phyloP scores from a whole-genome alignment of 345 rosid genomes.

The Gossypium mustelinum region DNA sequence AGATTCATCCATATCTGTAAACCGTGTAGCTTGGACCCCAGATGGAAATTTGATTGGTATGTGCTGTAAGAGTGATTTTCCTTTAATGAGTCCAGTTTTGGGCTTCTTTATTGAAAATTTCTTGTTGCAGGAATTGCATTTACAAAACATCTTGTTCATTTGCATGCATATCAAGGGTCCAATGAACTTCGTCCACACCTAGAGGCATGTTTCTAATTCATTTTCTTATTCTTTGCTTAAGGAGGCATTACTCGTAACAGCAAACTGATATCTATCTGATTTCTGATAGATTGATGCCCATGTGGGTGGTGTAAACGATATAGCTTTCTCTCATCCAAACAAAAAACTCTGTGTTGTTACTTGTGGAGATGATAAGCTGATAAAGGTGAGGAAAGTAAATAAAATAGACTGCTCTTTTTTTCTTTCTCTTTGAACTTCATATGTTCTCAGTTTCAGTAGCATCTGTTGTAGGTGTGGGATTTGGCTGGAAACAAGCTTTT shows the following conservation, averaged over 20 bases:
- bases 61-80: slow-evolving; percentile 12
- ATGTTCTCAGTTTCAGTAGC: not conserved
- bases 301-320: slow-evolving; percentile 39
- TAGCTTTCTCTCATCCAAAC: slow-evolving; percentile 82
- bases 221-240: not conserved
- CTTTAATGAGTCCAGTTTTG: slow-evolving; percentile 21
- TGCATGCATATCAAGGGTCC: slow-evolving; percentile 51
- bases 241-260: slow-evolving; percentile 11
- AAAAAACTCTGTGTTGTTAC: slow-evolving; percentile 73
- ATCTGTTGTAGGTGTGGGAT: slow-evolving; percentile 75
- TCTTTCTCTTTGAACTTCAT: not conserved
- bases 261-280: slow-evolving; percentile 17
- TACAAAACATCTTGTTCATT: slow-evolving; percentile 59
- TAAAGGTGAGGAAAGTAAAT: slow-evolving; percentile 51
- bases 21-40: slow-evolving; percentile 60
- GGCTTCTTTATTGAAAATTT: slow-evolving; percentile 18
- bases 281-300: slow-evolving; percentile 56
- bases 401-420: not conserved
- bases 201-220: slow-evolving; percentile 41
- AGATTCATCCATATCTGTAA: slow-evolving; percentile 46
- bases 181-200: slow-evolving; percentile 49
- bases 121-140: slow-evolving; percentile 63
- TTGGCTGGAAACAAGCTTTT: slow-evolving; percentile 51
- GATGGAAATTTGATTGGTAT: slow-evolving; percentile 63
- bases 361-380: slow-evolving; percentile 84